Evolutionary conservation across 345 rosid species (phyloP).

Genomic region (Excoecaria cochinchinensis): DNA sequence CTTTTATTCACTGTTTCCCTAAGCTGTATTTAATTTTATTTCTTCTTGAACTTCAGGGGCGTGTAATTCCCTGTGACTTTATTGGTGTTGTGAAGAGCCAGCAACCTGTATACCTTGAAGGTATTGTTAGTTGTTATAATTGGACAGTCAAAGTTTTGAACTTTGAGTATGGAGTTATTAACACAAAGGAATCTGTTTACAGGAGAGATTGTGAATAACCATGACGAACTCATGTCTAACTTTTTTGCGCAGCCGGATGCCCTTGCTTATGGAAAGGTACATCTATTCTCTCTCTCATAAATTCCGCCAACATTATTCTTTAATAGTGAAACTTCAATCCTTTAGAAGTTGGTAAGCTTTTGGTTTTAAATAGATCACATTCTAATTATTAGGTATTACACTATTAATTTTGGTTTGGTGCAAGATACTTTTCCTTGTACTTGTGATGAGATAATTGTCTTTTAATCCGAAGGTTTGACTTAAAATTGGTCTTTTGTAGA

Average conservation of each 20-base stretch:
- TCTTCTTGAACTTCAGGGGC: slow-evolving; percentile 60
- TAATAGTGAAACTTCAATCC: not conserved
- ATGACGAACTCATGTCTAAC: slow-evolving; percentile 99
- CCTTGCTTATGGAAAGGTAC: slow-evolving; percentile 96
- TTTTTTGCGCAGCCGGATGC: slow-evolving; percentile 99
- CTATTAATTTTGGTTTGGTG: not conserved
- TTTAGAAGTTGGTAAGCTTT: not conserved
- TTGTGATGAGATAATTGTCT: not conserved
- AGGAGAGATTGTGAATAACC: slow-evolving; percentile 94
- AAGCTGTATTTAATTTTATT: not conserved
- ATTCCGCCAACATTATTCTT: not conserved
- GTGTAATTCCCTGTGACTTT: slow-evolving; percentile 90
- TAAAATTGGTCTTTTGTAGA: slow-evolving; percentile 41
- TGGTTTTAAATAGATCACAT: not conserved
- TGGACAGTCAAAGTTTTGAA: not conserved
- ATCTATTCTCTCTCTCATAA: slow-evolving; percentile 1
- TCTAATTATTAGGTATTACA: not conserved
- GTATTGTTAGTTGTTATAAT: slow-evolving; percentile 31
- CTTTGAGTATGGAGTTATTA: not conserved
- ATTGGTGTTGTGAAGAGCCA: slow-evolving; percentile 85
- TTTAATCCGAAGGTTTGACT: slow-evolving; percentile 11
- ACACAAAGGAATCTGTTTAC: slow-evolving; percentile 19
- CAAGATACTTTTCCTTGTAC: not conserved
- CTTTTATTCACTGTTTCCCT: no score
- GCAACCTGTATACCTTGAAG: slow-evolving; percentile 89